A percentile compares a stretch with the other conserved stretches of the same genome.
Evolutionary conservation across 129 eudicot genomes (phyloP).

Genomic region (Deinandra increscens): DNA sequence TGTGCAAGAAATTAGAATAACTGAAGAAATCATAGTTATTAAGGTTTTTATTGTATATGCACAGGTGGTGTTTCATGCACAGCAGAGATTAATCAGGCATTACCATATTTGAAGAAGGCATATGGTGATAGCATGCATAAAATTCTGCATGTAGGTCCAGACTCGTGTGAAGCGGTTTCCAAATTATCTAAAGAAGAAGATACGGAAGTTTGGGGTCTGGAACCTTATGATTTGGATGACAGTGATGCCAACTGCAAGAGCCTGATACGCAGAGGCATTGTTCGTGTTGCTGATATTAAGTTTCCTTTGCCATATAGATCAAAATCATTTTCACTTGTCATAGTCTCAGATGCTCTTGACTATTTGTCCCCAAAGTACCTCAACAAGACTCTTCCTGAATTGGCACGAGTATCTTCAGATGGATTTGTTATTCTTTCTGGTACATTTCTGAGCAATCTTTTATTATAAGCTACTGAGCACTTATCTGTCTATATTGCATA

Average conservation of each 20-base stretch:
- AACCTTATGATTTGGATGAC: constrained; percentile 89
- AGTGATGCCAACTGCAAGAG: constrained; percentile 69
- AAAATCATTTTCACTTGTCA: constrained; percentile 81
- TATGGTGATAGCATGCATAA: constrained; percentile 82
- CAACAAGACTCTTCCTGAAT: constrained; percentile 85
- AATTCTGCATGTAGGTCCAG: constrained; percentile 88
- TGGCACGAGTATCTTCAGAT: constrained; percentile 82
- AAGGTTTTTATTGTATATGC: constrained; percentile 11
- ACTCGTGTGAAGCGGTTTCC: constrained; percentile 79
- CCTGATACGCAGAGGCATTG: constrained; percentile 74
- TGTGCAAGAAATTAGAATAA: background rate
- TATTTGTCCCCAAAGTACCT: constrained; percentile 89
- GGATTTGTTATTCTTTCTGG: constrained; percentile 87
- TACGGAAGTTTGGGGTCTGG: constrained; percentile 94
- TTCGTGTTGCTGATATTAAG: constrained; percentile 85
- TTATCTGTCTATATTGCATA: background rate
- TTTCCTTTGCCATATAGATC: constrained; percentile 78
- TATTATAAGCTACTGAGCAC: background rate
- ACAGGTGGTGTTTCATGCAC: constrained; percentile 81
- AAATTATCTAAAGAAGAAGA: constrained; percentile 76
- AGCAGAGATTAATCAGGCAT: constrained; percentile 52
- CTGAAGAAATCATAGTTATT: background rate
- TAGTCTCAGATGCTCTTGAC: constrained; percentile 90
- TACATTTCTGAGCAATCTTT: constrained; percentile 25
- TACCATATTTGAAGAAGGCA: constrained; percentile 73